Evolutionary conservation across 495 filamentous ascomycete species (phyloP), one percentile per base, ranked within the genome.

Genomic region (Hypoxylon lienhwacheense): DNA sequence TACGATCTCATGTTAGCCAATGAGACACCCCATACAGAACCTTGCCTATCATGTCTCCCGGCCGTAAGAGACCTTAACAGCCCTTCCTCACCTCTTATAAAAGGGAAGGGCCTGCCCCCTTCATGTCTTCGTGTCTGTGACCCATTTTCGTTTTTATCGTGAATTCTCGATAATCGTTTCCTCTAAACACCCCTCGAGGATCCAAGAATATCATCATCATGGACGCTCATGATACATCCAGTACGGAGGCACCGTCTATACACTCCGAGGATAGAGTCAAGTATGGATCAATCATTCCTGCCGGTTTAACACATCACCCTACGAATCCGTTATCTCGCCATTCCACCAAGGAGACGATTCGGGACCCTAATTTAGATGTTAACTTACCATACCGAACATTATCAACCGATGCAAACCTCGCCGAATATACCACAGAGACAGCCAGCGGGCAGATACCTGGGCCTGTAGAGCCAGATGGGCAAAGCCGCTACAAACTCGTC

Each of bases 401-500:
- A 17, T 85, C 65, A 39, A 69, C 71, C 43, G 61, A 74, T 25
- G 87, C 85, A 45, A 77, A 81, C 62, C 67, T 89, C 37, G 72
- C 73, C 17, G 87, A 89, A 66, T 90, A 84, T 55, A 81, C 73
- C 3, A 66, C 70, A 17, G 86, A 88, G 65, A 85, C 82, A 7
- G 55, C 65, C 17, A 57, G 62, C 0, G 86, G 86, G 4, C 71
- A 82, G 46, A 85, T 89, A 49, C 72, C 83, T 46, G 80, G 78
- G 16, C 83, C 83, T 3, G 66, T 81, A 20, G 72, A 65, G 10
- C 74, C 78, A 1, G 80, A 81, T 31, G 63, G 76, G 41, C 66
- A 78, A 19, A 73, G 75, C 42, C 75, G 77, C 32, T 88, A 85
- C 75, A 87, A 88, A 59, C 71, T 92, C 17, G 88, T 92, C 17